Evolutionary conservation across 2,329 filamentous ascomycete genomes (phyloP).

Genomic region (Diaporthe humulicola): DNA sequence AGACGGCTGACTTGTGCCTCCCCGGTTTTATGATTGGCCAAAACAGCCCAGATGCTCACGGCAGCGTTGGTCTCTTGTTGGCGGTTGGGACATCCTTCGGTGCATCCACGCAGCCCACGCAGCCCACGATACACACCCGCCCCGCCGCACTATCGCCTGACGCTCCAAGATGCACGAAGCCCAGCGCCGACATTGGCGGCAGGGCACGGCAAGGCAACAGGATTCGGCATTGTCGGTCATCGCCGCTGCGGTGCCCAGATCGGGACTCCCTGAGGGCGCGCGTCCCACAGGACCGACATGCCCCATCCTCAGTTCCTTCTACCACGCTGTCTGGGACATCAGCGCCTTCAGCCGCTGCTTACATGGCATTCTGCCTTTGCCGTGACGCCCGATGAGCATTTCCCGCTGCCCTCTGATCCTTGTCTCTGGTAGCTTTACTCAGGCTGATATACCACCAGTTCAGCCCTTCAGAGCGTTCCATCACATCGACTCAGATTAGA

Average conservation of each 20-base stretch:
- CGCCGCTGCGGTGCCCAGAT: constrained; percentile 16
- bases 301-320: constrained; percentile 7
- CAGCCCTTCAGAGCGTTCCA: constrained; percentile 26
- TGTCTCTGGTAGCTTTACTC: background rate
- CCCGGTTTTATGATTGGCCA: constrained; percentile 10
- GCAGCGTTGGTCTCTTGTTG: constrained; percentile 2
- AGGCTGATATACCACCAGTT: background rate
- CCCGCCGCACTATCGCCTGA: background rate
- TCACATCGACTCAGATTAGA: constrained; percentile 28
- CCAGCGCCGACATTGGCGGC: background rate
- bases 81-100: constrained; percentile 18
- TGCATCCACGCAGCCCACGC: too few species aligned
- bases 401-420: constrained; percentile 24
- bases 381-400: constrained; percentile 6
- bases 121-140: constrained; percentile 9
- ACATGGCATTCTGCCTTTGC: constrained; percentile 25
- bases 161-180: constrained; percentile 3
- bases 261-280: background rate
- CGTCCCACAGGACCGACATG: background rate
- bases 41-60: constrained; percentile 2
- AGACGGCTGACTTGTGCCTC: background rate
- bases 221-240: constrained; percentile 17
- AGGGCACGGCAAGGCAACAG: constrained; percentile 23
- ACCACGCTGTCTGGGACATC: constrained; percentile 28
- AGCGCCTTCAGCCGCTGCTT: constrained; percentile 27